phyloP scores from a whole-genome alignment of 1,284 basidiomycete genomes.

The Chondrostereum purpureum region DNA sequence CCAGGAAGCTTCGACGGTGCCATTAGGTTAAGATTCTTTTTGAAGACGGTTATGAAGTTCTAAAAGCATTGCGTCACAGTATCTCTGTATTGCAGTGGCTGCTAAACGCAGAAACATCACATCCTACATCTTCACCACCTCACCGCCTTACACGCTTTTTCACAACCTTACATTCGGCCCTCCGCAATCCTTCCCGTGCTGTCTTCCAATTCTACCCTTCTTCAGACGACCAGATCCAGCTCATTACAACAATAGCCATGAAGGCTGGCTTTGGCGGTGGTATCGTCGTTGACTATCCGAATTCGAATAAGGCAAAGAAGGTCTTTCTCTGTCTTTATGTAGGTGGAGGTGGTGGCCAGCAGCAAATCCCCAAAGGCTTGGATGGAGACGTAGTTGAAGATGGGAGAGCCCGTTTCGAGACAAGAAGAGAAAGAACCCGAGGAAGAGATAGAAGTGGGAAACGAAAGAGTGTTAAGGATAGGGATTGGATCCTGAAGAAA shows the following conservation, averaged over 20 bases:
- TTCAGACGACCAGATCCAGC: conserved; percentile 90
- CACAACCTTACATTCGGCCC: conserved; percentile 88
- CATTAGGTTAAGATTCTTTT: conserved; percentile 64
- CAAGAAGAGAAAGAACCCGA: conserved; percentile 55
- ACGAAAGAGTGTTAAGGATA: conserved; percentile 60
- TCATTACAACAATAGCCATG: conserved; percentile 92
- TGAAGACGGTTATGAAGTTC: neutral
- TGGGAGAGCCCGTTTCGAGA: conserved; percentile 57
- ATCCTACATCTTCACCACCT: conserved; percentile 87
- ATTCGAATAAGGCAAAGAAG: conserved; percentile 91
- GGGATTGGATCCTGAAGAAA: conserved; percentile 79
- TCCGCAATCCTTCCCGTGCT: conserved; percentile 89
- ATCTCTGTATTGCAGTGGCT: conserved; percentile 99
- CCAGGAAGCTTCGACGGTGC: conserved; percentile 97
- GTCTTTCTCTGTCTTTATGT: conserved; percentile 88
- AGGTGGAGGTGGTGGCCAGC: conserved; percentile 59
- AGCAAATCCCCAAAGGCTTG: conserved; percentile 68
- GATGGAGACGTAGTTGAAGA: conserved; percentile 60
- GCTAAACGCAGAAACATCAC: conserved; percentile 91
- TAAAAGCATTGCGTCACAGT: conserved; percentile 32
- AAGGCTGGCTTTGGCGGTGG: conserved; percentile 97
- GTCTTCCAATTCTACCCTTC: conserved; percentile 96
- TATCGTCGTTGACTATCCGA: conserved; percentile 94
- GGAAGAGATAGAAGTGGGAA: conserved; percentile 51
- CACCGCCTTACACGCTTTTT: conserved; percentile 93